Base-by-base conservation (phyloP, 2,329 filamentous ascomycete species). In the Beauveria varroae region DNA sequence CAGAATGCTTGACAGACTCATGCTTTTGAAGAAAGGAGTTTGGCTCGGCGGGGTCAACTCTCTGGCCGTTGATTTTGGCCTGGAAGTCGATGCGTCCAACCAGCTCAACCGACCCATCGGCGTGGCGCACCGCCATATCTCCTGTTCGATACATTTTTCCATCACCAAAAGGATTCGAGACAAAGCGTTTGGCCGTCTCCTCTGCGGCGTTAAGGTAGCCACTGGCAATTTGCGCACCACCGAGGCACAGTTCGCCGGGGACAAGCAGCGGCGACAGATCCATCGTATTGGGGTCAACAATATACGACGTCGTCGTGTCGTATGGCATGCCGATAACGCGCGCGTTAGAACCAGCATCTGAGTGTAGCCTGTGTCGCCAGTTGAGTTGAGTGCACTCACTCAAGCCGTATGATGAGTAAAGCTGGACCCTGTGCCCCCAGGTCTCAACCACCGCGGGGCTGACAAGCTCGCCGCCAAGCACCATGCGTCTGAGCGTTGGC, bases 41-140 rank as follows among this genome's bases (percentile, higher is more conserved):
- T n/a, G 62, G 28, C 50, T 64, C 62, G 4, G 49, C 62, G 3
- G 62, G 55, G 30, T 50, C 2, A 37, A 68, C 62, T 16, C 63
- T 65, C 26, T 66, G 63, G 2, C 67, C 66, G n/a, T 64, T 62
- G 24, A 68, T 68, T 57, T 69, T 69, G 30, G 66, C 65, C 34
- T 69, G 67, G 10, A 64, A 64, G 40, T 69, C 68, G 2, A 65
- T 55, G 24, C 68, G 65, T 6, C 68, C 64, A 20, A 64, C 59
- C 30, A 66, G 64, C 43, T 68, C 65, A 20, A 68, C 63, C n/a
- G 51, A 34, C 0, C 64, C 64, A 34, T 57, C 59, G 0, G 60
- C 54, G 3, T 64, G 60, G 52, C 60, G 58, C 10, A 64, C 56
- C 16, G 64, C 67, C n/a, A 64, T 59, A 2, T 68, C 67, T 2